Evolutionary conservation across 176 grass and related monocot genomes (phyloP).

Genomic region (Rhipidocladum racemiflorum): DNA sequence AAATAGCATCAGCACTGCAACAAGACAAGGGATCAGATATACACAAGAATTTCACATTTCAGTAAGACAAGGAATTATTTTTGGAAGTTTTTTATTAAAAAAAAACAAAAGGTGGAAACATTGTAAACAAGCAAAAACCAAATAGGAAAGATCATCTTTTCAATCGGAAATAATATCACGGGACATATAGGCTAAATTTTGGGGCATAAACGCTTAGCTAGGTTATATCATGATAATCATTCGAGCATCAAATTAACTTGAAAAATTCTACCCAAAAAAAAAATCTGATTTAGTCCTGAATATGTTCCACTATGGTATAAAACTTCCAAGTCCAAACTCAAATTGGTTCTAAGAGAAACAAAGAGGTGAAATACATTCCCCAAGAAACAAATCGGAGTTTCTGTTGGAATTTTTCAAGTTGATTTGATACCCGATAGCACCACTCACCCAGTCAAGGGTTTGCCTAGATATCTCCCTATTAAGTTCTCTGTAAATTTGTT

Average conservation of each 20-base stretch:
- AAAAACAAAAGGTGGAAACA: neutral
- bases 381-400: too few species aligned
- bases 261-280: neutral
- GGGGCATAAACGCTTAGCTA: neutral
- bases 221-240: neutral
- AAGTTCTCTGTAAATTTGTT: neutral
- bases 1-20: constrained; percentile 77
- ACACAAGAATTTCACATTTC: constrained; percentile 28
- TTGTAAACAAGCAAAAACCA: constrained; percentile 2
- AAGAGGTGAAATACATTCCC: too few species aligned
- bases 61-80: neutral
- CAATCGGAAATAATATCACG: neutral
- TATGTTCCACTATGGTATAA: neutral
- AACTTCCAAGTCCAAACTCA: neutral
- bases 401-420: neutral
- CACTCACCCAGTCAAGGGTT: neutral
- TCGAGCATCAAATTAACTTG: neutral
- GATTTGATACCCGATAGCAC: neutral
- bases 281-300: neutral
- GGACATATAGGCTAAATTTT: neutral
- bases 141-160: neutral
- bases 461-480: neutral
- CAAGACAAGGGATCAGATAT: constrained; percentile 26
- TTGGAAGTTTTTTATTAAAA: neutral
- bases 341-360: neutral